Conservation (phyloP, 352 stramenopile genomes). For the Pythium dissimile region DNA sequence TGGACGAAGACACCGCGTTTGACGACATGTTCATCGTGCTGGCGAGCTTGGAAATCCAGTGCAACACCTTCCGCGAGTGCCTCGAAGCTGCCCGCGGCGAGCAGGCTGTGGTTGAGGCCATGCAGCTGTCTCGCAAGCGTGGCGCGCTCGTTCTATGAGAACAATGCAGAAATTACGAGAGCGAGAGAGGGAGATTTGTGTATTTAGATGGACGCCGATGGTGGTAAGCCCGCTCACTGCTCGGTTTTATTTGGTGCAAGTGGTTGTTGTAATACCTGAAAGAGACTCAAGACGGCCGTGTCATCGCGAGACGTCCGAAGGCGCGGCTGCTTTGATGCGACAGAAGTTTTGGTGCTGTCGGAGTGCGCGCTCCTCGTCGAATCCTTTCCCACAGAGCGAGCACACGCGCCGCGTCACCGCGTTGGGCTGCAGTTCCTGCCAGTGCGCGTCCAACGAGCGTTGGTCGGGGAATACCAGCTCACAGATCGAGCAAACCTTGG, state of each 20-base stretch:
- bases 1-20: slow-evolving; percentile 21
- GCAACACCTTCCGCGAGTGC: slow-evolving; percentile 45
- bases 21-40: slow-evolving; percentile 60
- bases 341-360: slow-evolving; percentile 82
- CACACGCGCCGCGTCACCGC: slow-evolving; percentile 5
- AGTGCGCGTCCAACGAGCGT: slow-evolving; percentile 21
- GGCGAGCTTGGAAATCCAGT: slow-evolving; percentile 72
- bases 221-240: slow-evolving; percentile 2
- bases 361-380: slow-evolving; percentile 67
- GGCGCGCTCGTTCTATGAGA: slow-evolving; percentile 24
- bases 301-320: slow-evolving; percentile 8
- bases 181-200: not conserved
- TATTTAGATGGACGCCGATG: not conserved
- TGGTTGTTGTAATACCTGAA: too few relatives aligned
- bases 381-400: slow-evolving; percentile 37
- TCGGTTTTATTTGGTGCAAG: too few relatives aligned
- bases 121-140: slow-evolving; percentile 18
- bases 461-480: slow-evolving; percentile 18
- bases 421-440: slow-evolving; percentile 26
- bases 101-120: slow-evolving; percentile 29
- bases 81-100: slow-evolving; percentile 36
- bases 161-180: not conserved
- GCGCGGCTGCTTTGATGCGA: not conserved
- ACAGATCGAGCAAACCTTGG: slow-evolving; percentile 33
- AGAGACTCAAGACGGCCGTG: not conserved